Evolutionary conservation across 306 rosid genomes (phyloP), one percentile per base, ranked within the genome.

Genomic region (Corylus avellana): DNA sequence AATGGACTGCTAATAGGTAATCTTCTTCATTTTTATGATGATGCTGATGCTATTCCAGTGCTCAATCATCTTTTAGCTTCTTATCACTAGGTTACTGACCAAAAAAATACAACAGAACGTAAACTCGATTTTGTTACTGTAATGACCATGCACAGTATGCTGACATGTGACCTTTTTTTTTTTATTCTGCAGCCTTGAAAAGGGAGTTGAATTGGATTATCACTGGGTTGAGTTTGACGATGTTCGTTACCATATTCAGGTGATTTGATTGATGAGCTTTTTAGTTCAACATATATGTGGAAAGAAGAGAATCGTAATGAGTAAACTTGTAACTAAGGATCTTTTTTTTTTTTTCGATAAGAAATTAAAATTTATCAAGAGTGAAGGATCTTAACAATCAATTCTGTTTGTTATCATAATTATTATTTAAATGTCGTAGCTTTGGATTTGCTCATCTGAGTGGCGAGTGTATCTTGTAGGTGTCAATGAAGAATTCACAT

Each of bases 151-250:
- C 58, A 32, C 76, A 70, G 37, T 14, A 50, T 72, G 51, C 74
- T 80, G 53, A 83, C 75, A 20, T 29, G 29, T 57, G 27, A 7
- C 42, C 4, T 13, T 64, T 44, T 46, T 20, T 53, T 12, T 53
- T 85, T 29, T 57, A 13, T 53, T 83, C 59, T 78, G 74, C 89
- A 95, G 98, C 87, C 86, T 95, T 71, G 97, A 95, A 63, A 95
- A 95, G 58, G 92, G 89, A 8, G 87, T 91, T 79, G 98, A 95
- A 76, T 77, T 91, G 75, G 98, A 95, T 88, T 94, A 80, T 89
- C 90, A 91, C 62, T 93, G 98, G 98, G 92, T 93, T 72, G 98
- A 95, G 86, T 95, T 95, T 87, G 93, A 87, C 73, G 98, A 95
- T 87, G 89, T 93, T 56, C 92, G 98, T 77, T 95, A 87, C 85